A percentile compares a stretch with the other conserved stretches of the same genome.
phyloP scores from a whole-genome alignment of 2,329 filamentous ascomycete species.

The Pseudogymnoascus sp. region DNA sequence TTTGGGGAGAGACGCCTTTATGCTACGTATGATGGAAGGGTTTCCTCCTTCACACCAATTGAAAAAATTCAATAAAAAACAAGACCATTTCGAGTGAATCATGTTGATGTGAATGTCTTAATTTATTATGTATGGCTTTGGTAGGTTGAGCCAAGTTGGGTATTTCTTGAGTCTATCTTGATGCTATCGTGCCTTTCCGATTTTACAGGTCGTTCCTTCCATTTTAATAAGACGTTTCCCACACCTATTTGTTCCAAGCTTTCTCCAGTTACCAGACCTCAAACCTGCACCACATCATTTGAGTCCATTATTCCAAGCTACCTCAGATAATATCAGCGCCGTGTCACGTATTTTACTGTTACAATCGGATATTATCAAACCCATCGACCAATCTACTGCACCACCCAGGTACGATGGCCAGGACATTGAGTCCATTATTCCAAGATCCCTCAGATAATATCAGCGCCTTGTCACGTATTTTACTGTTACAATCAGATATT shows the following conservation, averaged over 20 bases:
- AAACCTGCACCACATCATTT: background rate
- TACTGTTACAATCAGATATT: no score
- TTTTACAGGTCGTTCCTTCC: background rate
- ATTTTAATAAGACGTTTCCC: background rate
- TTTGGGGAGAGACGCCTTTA: slow-evolving; percentile 5
- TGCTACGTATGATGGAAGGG: slow-evolving; percentile 1
- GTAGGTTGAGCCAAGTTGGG: no score
- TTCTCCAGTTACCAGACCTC: background rate
- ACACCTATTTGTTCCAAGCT: background rate
- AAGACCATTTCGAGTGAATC: background rate
- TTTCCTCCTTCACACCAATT: slow-evolving; percentile 5
- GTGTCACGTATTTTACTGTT: no score
- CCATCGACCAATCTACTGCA: background rate
- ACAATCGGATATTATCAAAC: no score
- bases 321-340: background rate
- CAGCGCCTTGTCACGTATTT: no score
- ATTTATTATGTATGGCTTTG: background rate
- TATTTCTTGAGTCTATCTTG: background rate
- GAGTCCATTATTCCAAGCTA: background rate
- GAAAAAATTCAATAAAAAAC: slow-evolving; percentile 3
- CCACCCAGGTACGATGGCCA: background rate
- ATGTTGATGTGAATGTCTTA: background rate
- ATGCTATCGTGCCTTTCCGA: background rate
- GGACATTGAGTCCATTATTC: background rate
- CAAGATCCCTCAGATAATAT: background rate